Evolutionary conservation across 306 rosid species (phyloP).

Genomic region (Herpetospermum pedunculosum): DNA sequence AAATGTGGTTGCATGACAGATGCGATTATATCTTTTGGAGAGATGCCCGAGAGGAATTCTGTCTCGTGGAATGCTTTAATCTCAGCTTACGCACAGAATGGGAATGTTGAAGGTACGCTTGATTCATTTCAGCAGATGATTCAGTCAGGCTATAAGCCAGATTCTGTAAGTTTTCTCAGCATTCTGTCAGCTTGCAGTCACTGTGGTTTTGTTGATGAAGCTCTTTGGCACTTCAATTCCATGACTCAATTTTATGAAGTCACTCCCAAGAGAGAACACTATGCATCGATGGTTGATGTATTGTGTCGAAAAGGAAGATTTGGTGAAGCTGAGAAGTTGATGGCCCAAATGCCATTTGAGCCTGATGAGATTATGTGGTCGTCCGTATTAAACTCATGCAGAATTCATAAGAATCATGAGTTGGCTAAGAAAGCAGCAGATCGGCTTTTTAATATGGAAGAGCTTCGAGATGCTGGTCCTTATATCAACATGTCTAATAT

Average conservation of each 20-base stretch:
- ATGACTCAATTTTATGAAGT: constrained; percentile 39
- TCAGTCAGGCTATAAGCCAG: constrained; percentile 61
- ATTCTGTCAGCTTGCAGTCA: constrained; percentile 79
- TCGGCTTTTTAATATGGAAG: constrained; percentile 53
- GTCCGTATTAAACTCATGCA: constrained; percentile 69
- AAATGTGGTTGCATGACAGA: constrained; percentile 80
- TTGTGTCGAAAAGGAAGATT: constrained; percentile 67
- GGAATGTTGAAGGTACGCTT: constrained; percentile 50
- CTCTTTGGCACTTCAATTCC: constrained; percentile 41
- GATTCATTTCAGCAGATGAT: constrained; percentile 57
- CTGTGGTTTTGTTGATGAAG: constrained; percentile 79
- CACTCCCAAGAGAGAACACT: constrained; percentile 64
- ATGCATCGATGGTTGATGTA: constrained; percentile 63
- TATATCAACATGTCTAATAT: constrained; percentile 76
- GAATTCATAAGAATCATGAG: constrained; percentile 71
- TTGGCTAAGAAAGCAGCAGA: constrained; percentile 68
- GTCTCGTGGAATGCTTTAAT: constrained; percentile 86
- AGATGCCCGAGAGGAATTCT: constrained; percentile 67
- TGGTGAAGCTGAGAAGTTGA: constrained; percentile 57
- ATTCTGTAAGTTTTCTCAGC: constrained; percentile 72
- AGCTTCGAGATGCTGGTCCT: constrained; percentile 63
- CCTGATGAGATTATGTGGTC: constrained; percentile 84
- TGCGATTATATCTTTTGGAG: constrained; percentile 51
- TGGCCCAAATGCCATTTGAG: constrained; percentile 63
- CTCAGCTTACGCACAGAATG: constrained; percentile 78